Evolutionary conservation across 805 yeast species (phyloP), one percentile per base, ranked within the genome.

Genomic region (Martiniozyma abietophila): DNA sequence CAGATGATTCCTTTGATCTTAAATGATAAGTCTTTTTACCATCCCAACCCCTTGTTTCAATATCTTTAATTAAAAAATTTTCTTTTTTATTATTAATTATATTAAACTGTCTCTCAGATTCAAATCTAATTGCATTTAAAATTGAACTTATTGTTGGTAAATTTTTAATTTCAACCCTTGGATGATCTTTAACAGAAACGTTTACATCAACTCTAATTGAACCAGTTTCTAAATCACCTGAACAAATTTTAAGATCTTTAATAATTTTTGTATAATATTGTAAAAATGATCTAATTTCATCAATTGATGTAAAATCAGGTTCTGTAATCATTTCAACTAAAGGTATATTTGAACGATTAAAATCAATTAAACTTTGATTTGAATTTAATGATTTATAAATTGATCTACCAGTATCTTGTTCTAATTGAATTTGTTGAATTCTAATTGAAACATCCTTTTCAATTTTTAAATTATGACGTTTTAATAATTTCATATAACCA

Each of bases 201-300:
- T 92, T 92, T 8, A 85, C 97, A 51, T 92, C 98, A 4, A 89
- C 92, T 48, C 98, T 67, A 69, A 92, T 80, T 0, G 96, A 92
- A 6, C 98, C 98, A 1, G 86, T 75, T 51, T 92, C 97, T 50
- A 92, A 64, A 45, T 88, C 95, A 11, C 96, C 97, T 0, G 89
- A 67, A 44, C 95, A 85, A 1, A 92, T 72, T 4, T 71, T 74
- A 32, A 85, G 53, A 43, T 74, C 76, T 31, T 79, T 65, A 25
- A 89, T 71, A 24, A 85, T 57, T 15, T 73, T 65, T 49, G 84
- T 94, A 42, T 80, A 80, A 49, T 86, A 86, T 46, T 76, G 80
- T 29, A 92, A 72, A 56, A 89, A 92, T 1, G 80, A 71, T 25
- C 72, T 72, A 0, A 94, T 83, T 47, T 85, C 77, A 29, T 70